Conservation (phyloP, 2,329 filamentous ascomycete species). For the Chaetomiaceae sp. region DNA sequence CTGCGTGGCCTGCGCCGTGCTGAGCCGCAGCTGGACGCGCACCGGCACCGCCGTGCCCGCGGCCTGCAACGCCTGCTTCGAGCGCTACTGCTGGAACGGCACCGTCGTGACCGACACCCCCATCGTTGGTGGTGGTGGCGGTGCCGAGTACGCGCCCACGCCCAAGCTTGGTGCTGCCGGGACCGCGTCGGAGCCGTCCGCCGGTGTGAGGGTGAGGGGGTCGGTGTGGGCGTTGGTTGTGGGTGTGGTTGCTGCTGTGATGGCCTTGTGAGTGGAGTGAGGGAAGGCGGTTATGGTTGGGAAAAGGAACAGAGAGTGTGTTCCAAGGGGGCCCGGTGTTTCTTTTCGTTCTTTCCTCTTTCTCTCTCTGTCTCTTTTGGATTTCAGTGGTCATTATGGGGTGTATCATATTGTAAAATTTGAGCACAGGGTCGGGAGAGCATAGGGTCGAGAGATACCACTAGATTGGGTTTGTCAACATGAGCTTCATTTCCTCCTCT, state of each 20-base stretch:
- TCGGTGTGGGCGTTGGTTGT: constrained; percentile 9
- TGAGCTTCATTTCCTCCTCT: neutral
- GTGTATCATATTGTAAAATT: neutral
- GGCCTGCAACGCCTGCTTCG: constrained; percentile 72
- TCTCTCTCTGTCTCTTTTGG: too few species aligned
- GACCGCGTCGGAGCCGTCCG: constrained; percentile 13
- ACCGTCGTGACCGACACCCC: constrained; percentile 35
- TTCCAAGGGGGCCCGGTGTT: neutral
- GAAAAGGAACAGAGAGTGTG: neutral
- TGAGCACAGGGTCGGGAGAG: too few species aligned
- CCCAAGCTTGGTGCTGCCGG: constrained; percentile 28
- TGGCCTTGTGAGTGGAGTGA: neutral
- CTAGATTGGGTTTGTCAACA: constrained; percentile 1
- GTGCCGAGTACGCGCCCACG: constrained; percentile 29
- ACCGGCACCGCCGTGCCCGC: constrained; percentile 65
- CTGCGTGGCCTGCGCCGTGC: constrained; percentile 83
- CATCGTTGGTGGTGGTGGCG: constrained; percentile 15
- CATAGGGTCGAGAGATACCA: constrained; percentile 6
- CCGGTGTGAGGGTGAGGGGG: neutral
- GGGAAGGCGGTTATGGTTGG: neutral
- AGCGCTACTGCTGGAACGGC: constrained; percentile 91
- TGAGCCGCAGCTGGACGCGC: constrained; percentile 68
- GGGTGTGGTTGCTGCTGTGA: constrained; percentile 7
- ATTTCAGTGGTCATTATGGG: too few species aligned
- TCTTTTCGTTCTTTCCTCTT: too few species aligned